Conservation (phyloP, 2,329 filamentous ascomycete species). For the Phyllosticta citrichinensis region DNA sequence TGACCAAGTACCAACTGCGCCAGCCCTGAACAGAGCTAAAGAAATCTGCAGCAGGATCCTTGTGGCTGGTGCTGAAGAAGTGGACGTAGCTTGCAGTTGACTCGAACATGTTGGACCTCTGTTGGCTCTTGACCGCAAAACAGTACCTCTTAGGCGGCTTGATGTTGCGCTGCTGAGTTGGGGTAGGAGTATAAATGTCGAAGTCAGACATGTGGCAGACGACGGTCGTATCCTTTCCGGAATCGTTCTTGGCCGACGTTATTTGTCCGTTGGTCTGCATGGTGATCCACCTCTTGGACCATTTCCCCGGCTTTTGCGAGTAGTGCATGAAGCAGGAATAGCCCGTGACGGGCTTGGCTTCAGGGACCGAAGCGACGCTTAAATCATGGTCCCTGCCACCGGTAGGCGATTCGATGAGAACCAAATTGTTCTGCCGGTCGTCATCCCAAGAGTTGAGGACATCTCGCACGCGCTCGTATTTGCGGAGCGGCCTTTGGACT, state of each 20-base stretch:
- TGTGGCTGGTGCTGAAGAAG: conserved; percentile 77
- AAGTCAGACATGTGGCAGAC: conserved; percentile 86
- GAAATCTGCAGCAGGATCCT: conserved; percentile 55
- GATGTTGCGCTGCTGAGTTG: conserved; percentile 58
- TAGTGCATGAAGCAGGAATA: conserved; percentile 66
- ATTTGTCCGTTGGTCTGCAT: conserved; percentile 65
- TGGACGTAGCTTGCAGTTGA: conserved; percentile 81
- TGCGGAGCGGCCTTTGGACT: conserved; percentile 70
- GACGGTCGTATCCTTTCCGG: conserved; percentile 54
- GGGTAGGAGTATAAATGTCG: conserved; percentile 74
- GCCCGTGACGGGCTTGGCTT: conserved; percentile 53
- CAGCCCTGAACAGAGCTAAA: conserved; percentile 64
- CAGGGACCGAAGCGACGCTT: conserved; percentile 53
- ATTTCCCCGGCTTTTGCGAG: conserved; percentile 72
- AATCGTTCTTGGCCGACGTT: conserved; percentile 59
- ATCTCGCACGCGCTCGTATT: conserved; percentile 77
- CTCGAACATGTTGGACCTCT: conserved; percentile 75
- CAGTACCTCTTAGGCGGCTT: conserved; percentile 78
- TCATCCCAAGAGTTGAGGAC: conserved; percentile 89
- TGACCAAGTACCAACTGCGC: conserved; percentile 86
- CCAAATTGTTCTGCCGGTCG: conserved; percentile 65
- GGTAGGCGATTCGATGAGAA: conserved; percentile 52
- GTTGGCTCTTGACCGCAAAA: conserved; percentile 84
- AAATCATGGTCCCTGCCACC: conserved; percentile 47
- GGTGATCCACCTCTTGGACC: conserved; percentile 76